phyloP scores from a whole-genome alignment of 2,329 filamentous ascomycete genomes.

The Diaporthe sp. region DNA sequence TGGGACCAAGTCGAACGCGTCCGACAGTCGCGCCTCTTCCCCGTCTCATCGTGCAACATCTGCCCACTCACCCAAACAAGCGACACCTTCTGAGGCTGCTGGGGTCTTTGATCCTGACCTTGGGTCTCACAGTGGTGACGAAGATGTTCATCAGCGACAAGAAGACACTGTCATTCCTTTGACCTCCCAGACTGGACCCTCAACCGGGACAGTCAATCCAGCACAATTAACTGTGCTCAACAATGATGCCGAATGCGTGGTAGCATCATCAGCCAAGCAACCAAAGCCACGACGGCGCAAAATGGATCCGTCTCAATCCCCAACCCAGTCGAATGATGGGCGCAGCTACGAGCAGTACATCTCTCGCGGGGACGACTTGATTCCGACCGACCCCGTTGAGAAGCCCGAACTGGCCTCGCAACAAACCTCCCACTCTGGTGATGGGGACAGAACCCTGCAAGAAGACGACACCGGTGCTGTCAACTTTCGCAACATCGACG shows the following conservation, averaged over 20 bases:
- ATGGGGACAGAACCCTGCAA: slow-evolving; percentile 54
- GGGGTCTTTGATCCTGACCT: neutral
- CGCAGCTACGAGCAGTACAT: slow-evolving; percentile 67
- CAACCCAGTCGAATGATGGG: slow-evolving; percentile 69
- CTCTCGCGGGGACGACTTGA: slow-evolving; percentile 40
- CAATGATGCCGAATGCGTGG: neutral
- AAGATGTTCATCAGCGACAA: neutral
- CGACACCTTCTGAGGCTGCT: neutral
- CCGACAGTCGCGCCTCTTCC: slow-evolving; percentile 35
- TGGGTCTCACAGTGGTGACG: neutral
- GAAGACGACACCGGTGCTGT: slow-evolving; percentile 67
- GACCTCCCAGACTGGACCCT: neutral
- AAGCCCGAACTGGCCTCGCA: slow-evolving; percentile 30
- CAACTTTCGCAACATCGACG: slow-evolving; percentile 57
- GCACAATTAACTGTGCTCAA: neutral
- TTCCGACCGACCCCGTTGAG: slow-evolving; percentile 48
- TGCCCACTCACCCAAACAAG: neutral
- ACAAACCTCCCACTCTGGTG: slow-evolving; percentile 26
- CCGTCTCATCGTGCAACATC: neutral
- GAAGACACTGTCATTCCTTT: neutral
- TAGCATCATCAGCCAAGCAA: slow-evolving; percentile 2
- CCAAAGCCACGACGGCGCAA: slow-evolving; percentile 43
- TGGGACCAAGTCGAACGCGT: slow-evolving; percentile 32
- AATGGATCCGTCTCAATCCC: slow-evolving; percentile 65
- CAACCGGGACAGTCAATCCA: neutral